Percentiles rank a stretch among this genome's conserved stretches.
Evolutionary conservation across 1,139 yeast species (phyloP).

Genomic region (Lodderomyces parapsilosis): DNA sequence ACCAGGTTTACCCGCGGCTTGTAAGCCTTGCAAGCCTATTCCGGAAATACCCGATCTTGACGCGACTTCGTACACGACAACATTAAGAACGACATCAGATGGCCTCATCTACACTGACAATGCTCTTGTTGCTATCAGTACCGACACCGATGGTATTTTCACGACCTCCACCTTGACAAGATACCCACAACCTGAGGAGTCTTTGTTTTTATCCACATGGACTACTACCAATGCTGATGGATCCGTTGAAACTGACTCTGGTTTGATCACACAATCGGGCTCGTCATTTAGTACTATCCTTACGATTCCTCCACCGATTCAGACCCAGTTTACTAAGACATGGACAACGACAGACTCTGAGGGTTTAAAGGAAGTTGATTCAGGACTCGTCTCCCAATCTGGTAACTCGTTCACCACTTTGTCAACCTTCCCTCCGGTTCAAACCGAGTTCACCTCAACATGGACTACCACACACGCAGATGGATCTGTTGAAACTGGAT

Average conservation of each 20-base stretch:
- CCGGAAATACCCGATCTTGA: conserved; percentile 17
- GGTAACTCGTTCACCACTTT: conserved; percentile 6
- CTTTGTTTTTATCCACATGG: conserved; percentile 15
- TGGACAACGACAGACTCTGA: conserved; percentile 5
- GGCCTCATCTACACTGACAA: background rate
- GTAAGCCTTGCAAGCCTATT: conserved; percentile 16
- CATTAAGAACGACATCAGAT: background rate
- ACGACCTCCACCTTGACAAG: background rate
- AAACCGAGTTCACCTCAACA: conserved; percentile 20
- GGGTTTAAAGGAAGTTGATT: conserved; percentile 6
- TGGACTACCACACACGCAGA: conserved; percentile 18
- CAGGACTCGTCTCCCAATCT: conserved; percentile 14
- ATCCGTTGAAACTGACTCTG: conserved; percentile 15
- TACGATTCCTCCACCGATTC: no score
- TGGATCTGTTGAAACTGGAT: conserved; percentile 19
- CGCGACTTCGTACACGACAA: conserved; percentile 7
- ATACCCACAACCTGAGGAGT: conserved; percentile 12
- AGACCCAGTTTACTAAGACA: conserved; percentile 13
- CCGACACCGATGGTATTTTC: background rate
- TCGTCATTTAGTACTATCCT: no score
- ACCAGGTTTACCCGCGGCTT: conserved; percentile 13
- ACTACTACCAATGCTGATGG: conserved; percentile 19
- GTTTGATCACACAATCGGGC: no score
- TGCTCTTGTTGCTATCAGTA: background rate
- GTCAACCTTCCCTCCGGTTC: conserved; percentile 4